These are phyloP conservation scores for Talaromyces sp. DNA, from an alignment of 2,329 filamentous ascomycete genomes.

Conservation along the genomic window DNA sequence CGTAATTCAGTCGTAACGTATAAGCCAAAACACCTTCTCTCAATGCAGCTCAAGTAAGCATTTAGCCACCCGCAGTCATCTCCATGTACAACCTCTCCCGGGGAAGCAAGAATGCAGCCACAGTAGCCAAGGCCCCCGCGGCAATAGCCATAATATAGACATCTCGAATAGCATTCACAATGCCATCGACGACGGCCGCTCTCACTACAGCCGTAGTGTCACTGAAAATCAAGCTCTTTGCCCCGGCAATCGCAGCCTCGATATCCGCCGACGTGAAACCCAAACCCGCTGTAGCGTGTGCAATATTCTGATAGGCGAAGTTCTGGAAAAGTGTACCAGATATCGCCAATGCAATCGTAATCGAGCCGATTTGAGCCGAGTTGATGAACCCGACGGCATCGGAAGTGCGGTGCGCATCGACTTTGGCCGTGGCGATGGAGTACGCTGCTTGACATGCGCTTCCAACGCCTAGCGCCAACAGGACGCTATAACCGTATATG, in stretches of 20 bases:
- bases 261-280: conserved; percentile 8
- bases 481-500: conserved; percentile 26
- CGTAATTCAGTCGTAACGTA: not conserved
- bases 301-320: conserved; percentile 1
- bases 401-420: not conserved
- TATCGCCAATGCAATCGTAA: conserved; percentile 1
- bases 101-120: conserved; percentile 1
- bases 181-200: not conserved
- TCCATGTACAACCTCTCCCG: conserved; percentile 7
- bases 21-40: not conserved
- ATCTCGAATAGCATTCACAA: conserved; percentile 5
- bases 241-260: conserved; percentile 8
- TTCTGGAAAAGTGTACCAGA: conserved; percentile 14
- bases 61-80: conserved; percentile 8
- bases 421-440: conserved; percentile 11
- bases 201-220: conserved; percentile 9
- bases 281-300: not conserved
- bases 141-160: conserved; percentile 10
- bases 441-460: conserved; percentile 11
- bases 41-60: not conserved
- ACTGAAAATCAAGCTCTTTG: conserved; percentile 3
- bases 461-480: not conserved
- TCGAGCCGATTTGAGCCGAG: conserved; percentile 10
- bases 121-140: conserved; percentile 1
- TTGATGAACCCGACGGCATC: conserved; percentile 12